Evolutionary conservation across 139 green algal species (phyloP).

Genomic region (Chlamydomonas incerta): DNA sequence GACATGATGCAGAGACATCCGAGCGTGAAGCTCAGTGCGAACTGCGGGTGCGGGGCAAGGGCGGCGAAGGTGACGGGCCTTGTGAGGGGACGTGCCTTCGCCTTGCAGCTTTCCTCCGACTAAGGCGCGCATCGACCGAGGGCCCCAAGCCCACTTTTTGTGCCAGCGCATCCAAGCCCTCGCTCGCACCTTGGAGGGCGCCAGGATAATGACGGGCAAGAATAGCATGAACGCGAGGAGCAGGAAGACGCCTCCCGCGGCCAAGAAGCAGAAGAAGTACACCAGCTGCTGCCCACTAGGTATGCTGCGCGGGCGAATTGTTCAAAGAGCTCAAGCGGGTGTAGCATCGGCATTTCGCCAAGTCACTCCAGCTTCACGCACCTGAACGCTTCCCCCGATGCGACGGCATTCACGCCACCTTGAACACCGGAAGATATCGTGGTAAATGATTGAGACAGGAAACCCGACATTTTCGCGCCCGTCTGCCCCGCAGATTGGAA

Average conservation of each 20-base stretch:
- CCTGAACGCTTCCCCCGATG: constrained; percentile 29
- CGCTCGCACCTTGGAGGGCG: constrained; percentile 80
- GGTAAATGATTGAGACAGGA: constrained; percentile 13
- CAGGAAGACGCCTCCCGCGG: constrained; percentile 80
- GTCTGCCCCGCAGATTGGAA: constrained; percentile 7
- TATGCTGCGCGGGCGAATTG: constrained; percentile 48
- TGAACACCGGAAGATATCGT: neutral
- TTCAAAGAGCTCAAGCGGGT: neutral
- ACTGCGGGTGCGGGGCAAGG: constrained; percentile 46
- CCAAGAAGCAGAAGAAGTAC: constrained; percentile 70
- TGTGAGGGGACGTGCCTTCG: too few species aligned
- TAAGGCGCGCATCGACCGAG: too few species aligned
- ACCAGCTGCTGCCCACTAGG: constrained; percentile 56
- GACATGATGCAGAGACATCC: constrained; percentile 85
- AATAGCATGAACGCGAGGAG: constrained; percentile 91
- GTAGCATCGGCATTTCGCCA: neutral
- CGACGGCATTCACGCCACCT: constrained; percentile 9
- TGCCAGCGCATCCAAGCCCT: too few species aligned
- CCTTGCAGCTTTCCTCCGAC: too few species aligned
- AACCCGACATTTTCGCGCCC: neutral
- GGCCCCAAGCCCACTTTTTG: too few species aligned
- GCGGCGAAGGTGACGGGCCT: too few species aligned
- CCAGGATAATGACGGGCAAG: constrained; percentile 90
- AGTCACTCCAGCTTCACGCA: neutral
- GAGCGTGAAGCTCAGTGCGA: constrained; percentile 92